Percentiles rank a stretch among this genome's conserved stretches.
Conservation (phyloP, 2,329 filamentous ascomycete species). For the Diaporthe sp. region DNA sequence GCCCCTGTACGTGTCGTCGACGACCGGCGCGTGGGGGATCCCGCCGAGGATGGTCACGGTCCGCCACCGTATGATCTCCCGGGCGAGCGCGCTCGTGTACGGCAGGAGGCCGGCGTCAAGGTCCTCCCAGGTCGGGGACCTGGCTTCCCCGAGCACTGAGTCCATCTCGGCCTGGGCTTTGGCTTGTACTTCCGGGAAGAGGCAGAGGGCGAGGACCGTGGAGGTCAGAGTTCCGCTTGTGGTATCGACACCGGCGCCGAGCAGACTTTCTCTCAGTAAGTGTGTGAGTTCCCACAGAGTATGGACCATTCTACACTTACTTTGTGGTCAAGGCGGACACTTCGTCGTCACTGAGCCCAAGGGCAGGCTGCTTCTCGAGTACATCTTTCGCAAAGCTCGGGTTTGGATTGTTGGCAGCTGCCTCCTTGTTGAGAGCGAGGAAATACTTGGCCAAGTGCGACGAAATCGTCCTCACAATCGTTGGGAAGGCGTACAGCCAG, state of each 20-base stretch:
- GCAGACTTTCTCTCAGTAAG: slow-evolving; percentile 8
- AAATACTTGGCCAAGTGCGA: slow-evolving; percentile 19
- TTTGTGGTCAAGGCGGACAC: slow-evolving; percentile 9
- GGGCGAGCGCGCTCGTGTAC: slow-evolving; percentile 8
- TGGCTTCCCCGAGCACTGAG: slow-evolving; percentile 3
- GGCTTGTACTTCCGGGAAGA: slow-evolving; percentile 14
- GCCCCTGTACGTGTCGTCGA: slow-evolving; percentile 8
- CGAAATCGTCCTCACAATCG: slow-evolving; percentile 4
- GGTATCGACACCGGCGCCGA: slow-evolving; percentile 12
- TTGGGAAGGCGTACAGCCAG: slow-evolving; percentile 23
- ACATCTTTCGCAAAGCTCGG: slow-evolving; percentile 25
- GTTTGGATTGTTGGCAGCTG: slow-evolving; percentile 7
- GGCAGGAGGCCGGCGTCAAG: slow-evolving; percentile 1
- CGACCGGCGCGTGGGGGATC: neutral
- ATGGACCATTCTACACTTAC: neutral
- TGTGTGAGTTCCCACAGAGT: neutral
- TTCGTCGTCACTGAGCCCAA: neutral
- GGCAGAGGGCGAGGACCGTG: slow-evolving; percentile 16
- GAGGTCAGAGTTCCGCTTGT: slow-evolving; percentile 13
- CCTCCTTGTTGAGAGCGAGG: slow-evolving; percentile 23
- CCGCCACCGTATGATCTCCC: slow-evolving; percentile 28
- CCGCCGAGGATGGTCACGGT: slow-evolving; percentile 17
- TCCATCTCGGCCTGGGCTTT: slow-evolving; percentile 30
- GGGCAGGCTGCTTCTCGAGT: slow-evolving; percentile 1
- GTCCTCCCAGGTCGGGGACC: slow-evolving; percentile 29